These are phyloP conservation scores for Eucalyptus tenuipes DNA, from an alignment of 345 rosid species.

Conservation along the genomic window DNA sequence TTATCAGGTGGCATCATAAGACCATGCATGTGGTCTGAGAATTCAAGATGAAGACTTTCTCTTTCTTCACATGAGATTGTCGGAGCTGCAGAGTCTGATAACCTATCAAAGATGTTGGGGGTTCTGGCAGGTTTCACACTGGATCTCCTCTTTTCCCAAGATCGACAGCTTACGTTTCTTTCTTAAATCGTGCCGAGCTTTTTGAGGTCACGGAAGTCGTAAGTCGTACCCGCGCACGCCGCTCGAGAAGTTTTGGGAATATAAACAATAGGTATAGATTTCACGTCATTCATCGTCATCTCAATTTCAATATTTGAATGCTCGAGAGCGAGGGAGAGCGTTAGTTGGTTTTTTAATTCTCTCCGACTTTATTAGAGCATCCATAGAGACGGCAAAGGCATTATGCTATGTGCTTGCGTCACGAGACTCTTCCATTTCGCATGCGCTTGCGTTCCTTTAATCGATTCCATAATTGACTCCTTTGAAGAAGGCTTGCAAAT, in stretches of 20 bases:
- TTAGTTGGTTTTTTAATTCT: neutral
- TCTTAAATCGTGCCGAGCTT: fast-evolving
- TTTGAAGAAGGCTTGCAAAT: neutral
- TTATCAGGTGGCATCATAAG: neutral
- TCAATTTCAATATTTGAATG: neutral
- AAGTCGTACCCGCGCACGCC: neutral
- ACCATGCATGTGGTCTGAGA: neutral
- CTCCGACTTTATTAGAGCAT: neutral
- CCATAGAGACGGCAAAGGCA: neutral
- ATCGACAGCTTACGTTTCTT: neutral
- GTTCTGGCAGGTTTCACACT: neutral
- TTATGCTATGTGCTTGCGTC: neutral
- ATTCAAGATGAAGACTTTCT: neutral
- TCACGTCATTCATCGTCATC: too few species aligned
- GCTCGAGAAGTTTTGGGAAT: neutral
- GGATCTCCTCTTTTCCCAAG: neutral
- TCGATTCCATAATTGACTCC: neutral
- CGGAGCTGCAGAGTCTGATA: neutral
- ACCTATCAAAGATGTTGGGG: neutral
- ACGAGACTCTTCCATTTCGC: neutral
- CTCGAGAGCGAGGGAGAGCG: neutral
- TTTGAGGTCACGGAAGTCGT: neutral
- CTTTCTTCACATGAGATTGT: neutral
- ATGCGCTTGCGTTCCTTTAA: neutral
- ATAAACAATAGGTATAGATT: too few species aligned